phyloP scores from a whole-genome alignment of 2,329 filamentous ascomycete species.

The Colletotrichum eremochloae region DNA sequence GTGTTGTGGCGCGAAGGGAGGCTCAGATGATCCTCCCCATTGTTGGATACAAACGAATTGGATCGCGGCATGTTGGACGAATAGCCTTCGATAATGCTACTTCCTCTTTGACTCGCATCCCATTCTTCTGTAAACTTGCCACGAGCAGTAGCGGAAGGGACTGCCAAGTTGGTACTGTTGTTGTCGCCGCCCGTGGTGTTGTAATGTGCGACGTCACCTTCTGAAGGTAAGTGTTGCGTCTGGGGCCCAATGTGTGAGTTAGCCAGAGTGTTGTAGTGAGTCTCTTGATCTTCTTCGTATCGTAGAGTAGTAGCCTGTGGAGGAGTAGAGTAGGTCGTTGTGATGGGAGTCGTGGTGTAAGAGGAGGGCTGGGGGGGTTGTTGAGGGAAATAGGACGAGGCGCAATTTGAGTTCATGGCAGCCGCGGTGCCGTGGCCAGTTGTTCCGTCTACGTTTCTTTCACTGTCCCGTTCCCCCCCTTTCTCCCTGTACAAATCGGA shows the following conservation, averaged over 20 bases:
- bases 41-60: constrained; percentile 67
- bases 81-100: constrained; percentile 70
- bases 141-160: constrained; percentile 42
- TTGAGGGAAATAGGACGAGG: constrained; percentile 37
- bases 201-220: constrained; percentile 4
- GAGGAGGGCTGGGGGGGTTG: constrained; percentile 17
- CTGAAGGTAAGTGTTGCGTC: constrained; percentile 7
- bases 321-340: constrained; percentile 4
- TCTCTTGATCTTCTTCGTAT: constrained; percentile 37
- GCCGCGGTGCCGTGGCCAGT: constrained; percentile 6
- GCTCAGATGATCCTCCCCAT: constrained; percentile 59
- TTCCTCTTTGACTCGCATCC: constrained; percentile 76
- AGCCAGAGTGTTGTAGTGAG: constrained; percentile 43
- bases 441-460: constrained; percentile 15
- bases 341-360: constrained; percentile 3
- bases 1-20: constrained; percentile 73
- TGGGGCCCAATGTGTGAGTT: constrained; percentile 38
- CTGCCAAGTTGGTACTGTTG: constrained; percentile 9
- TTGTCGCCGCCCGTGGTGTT: constrained; percentile 9
- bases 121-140: constrained; percentile 79
- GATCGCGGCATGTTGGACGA: constrained; percentile 68
- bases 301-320: constrained; percentile 1
- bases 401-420: constrained; percentile 34
- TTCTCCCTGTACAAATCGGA: constrained; percentile 21
- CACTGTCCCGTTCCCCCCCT: constrained; percentile 24